A percentile compares a stretch with the other conserved stretches of the same genome.
These are phyloP conservation scores for Petunia secreta DNA, from an alignment of 257 asterid genomes.

Conservation along the genomic window DNA sequence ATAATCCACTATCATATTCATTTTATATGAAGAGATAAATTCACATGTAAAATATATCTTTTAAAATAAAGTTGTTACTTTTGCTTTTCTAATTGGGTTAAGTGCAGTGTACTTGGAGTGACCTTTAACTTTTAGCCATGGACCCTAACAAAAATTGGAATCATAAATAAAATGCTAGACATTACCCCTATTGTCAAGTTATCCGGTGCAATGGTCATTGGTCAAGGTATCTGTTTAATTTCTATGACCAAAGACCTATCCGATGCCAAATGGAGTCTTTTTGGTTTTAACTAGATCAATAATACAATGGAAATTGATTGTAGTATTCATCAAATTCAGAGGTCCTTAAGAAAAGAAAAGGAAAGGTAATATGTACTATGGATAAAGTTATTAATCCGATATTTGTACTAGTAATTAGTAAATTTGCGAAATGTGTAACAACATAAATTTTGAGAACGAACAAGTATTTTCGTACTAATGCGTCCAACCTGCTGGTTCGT, in stretches of 20 bases:
- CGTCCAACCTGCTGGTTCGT: too few species aligned
- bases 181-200: slow-evolving; percentile 21
- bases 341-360: not conserved
- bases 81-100: slow-evolving; percentile 12
- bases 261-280: not conserved
- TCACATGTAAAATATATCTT: slow-evolving; percentile 16
- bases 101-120: slow-evolving; percentile 23
- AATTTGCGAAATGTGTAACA: too few species aligned
- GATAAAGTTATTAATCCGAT: not conserved
- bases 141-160: slow-evolving; percentile 8
- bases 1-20: not conserved
- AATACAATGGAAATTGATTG: not conserved
- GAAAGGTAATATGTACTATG: not conserved
- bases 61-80: not conserved
- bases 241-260: not conserved
- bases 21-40: not conserved
- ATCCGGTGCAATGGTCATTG: slow-evolving; percentile 20
- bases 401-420: too few species aligned
- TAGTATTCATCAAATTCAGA: not conserved
- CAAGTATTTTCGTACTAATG: too few species aligned
- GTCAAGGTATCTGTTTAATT: slow-evolving; percentile 22
- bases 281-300: not conserved
- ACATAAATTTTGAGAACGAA: too few species aligned
- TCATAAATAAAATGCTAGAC: not conserved
- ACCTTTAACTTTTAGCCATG: slow-evolving; percentile 20